phyloP scores from a whole-genome alignment of 208 protist species.

The Acanthamoeba culbertsoni region DNA sequence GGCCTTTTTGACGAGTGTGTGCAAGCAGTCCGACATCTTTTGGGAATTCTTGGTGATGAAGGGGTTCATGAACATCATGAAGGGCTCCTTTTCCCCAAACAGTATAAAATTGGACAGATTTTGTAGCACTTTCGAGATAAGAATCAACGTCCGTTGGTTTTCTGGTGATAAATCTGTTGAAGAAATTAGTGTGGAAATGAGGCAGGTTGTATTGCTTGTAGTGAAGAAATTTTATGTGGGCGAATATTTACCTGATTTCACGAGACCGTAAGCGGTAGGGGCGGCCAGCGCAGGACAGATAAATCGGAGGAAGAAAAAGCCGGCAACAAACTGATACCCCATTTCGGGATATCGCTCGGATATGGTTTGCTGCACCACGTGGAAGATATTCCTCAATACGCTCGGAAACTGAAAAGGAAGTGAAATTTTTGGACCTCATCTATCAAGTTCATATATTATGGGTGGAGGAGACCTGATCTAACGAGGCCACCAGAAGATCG shows the following conservation, averaged over 20 bases:
- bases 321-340: constrained; percentile 9
- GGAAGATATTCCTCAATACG: neutral
- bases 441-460: neutral
- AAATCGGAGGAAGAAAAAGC: constrained; percentile 52
- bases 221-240: neutral
- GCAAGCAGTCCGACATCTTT: neutral
- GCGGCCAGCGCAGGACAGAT: constrained; percentile 3
- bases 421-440: neutral
- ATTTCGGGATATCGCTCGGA: constrained; percentile 24
- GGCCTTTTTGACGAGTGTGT: constrained; percentile 26
- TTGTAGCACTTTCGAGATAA: constrained; percentile 44
- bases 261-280: neutral
- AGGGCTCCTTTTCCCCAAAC: constrained; percentile 45
- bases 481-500: neutral
- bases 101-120: constrained; percentile 41
- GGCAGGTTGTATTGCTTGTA: neutral
- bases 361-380: neutral
- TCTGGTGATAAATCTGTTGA: neutral
- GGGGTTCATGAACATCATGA: constrained; percentile 58
- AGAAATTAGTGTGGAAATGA: neutral
- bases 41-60: neutral
- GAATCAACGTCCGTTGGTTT: neutral
- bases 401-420: neutral
- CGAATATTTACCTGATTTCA: neutral
- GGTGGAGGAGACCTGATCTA: neutral